Evolutionary conservation across 495 filamentous ascomycete species (phyloP).

Genomic region (Penicillium arizonense): DNA sequence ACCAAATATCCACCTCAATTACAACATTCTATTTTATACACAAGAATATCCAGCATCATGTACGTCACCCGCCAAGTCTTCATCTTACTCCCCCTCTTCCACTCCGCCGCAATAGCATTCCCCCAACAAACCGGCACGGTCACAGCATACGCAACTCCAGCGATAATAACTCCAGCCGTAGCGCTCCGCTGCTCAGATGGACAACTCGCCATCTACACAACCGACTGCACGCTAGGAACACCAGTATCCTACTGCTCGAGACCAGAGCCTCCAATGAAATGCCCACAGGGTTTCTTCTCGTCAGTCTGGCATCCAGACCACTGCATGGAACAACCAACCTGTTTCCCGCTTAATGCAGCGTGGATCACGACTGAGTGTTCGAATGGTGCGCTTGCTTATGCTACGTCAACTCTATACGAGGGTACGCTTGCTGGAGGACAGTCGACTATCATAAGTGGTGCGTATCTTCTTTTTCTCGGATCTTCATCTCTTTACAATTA

Average conservation of each 20-base stretch:
- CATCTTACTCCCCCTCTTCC: background rate
- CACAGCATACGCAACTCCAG: constrained; percentile 4
- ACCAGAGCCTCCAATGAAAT: constrained; percentile 14
- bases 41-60: constrained; percentile 2
- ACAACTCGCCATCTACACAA: constrained; percentile 26
- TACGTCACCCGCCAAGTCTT: background rate
- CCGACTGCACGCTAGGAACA: constrained; percentile 27
- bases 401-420: constrained; percentile 21
- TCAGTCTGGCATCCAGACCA: constrained; percentile 31
- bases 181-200: constrained; percentile 18
- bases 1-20: background rate
- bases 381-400: constrained; percentile 21
- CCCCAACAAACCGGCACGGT: constrained; percentile 9
- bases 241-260: constrained; percentile 23
- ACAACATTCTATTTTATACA: background rate
- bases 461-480: background rate
- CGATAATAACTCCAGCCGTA: constrained; percentile 14
- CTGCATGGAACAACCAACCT: constrained; percentile 24
- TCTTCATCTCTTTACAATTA: background rate
- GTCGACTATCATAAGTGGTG: constrained; percentile 19
- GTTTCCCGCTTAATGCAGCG: constrained; percentile 20
- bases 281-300: constrained; percentile 21
- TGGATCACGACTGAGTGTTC: constrained; percentile 30
- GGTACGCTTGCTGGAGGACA: constrained; percentile 20
- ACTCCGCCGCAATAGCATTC: constrained; percentile 4